A percentile compares a stretch with the other conserved stretches of the same genome.
Conservation (phyloP, 2,329 filamentous ascomycete species). For the Furcasterigmium furcatum region DNA sequence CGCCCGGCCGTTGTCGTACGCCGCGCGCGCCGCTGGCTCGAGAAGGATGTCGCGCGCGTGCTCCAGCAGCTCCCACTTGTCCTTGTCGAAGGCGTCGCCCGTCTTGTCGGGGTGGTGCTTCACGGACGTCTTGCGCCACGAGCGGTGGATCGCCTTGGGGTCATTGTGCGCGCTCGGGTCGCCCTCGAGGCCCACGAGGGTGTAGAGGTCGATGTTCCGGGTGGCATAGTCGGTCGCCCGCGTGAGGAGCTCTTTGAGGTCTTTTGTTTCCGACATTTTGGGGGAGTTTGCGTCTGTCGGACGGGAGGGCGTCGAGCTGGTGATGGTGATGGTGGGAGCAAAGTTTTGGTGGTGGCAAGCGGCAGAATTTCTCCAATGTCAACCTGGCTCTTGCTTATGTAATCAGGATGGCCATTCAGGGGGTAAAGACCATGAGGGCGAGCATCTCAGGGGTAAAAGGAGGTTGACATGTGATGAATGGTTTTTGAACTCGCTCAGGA, state of each 20-base stretch:
- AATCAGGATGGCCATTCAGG: no score
- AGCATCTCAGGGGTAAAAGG: no score
- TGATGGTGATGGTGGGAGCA: no score
- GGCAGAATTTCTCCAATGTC: no score
- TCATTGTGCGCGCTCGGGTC: conserved; percentile 45
- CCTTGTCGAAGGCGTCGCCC: conserved; percentile 67
- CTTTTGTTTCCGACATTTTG: not conserved
- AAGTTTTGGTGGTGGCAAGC: no score
- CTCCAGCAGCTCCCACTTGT: conserved; percentile 81
- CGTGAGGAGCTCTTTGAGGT: conserved; percentile 45
- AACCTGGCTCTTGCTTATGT: no score
- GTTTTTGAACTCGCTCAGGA: no score
- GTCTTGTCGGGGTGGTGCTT: conserved; percentile 95
- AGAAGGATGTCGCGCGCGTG: conserved; percentile 83
- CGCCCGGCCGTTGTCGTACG: conserved; percentile 75
- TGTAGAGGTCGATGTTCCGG: conserved; percentile 73
- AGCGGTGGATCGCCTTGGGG: conserved; percentile 74
- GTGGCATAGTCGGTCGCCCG: conserved; percentile 58
- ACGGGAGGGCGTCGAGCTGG: no score
- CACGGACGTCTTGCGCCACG: conserved; percentile 81
- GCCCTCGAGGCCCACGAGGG: conserved; percentile 61
- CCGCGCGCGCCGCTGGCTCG: conserved; percentile 64
- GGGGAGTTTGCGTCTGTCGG: not conserved
- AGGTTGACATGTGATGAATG: no score
- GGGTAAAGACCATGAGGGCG: no score